A percentile compares a stretch with the other conserved stretches of the same genome.
Conservation (phyloP, 2,329 filamentous ascomycete genomes). For the Penicillium sp. region DNA sequence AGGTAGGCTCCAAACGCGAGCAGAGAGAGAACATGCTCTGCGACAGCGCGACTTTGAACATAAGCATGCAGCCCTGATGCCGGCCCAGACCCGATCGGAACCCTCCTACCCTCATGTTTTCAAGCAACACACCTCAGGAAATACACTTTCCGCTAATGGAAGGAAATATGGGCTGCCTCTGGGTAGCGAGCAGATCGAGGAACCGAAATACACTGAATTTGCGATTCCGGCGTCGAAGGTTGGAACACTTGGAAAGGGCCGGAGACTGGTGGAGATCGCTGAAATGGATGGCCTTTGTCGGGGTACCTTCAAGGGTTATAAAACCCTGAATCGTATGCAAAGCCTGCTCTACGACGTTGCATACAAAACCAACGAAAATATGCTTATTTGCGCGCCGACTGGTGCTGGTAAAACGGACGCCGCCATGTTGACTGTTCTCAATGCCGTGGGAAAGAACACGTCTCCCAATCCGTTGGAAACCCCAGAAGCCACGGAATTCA, state of each 20-base stretch:
- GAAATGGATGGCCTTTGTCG: constrained; percentile 86
- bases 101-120: constrained; percentile 92
- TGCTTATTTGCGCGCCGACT: constrained; percentile 96
- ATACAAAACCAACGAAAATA: constrained; percentile 94
- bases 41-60: constrained; percentile 75
- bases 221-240: constrained; percentile 78
- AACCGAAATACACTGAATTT: constrained; percentile 84
- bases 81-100: constrained; percentile 67
- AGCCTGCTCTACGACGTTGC: constrained; percentile 93
- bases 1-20: constrained; percentile 65
- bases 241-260: constrained; percentile 67
- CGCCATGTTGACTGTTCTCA: constrained; percentile 92
- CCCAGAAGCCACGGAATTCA: constrained; percentile 70
- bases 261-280: constrained; percentile 72
- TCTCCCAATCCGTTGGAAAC: constrained; percentile 75
- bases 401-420: constrained; percentile 99
- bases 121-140: constrained; percentile 76
- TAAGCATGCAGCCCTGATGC: constrained; percentile 70
- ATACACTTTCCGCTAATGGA: constrained; percentile 75
- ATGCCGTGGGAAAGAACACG: constrained; percentile 82
- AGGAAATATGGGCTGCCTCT: constrained; percentile 77
- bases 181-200: constrained; percentile 68
- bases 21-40: constrained; percentile 75
- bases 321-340: constrained; percentile 94
- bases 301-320: constrained; percentile 92